Conservation (phyloP, 345 rosid genomes). For the Sisymbrium altissimum region DNA sequence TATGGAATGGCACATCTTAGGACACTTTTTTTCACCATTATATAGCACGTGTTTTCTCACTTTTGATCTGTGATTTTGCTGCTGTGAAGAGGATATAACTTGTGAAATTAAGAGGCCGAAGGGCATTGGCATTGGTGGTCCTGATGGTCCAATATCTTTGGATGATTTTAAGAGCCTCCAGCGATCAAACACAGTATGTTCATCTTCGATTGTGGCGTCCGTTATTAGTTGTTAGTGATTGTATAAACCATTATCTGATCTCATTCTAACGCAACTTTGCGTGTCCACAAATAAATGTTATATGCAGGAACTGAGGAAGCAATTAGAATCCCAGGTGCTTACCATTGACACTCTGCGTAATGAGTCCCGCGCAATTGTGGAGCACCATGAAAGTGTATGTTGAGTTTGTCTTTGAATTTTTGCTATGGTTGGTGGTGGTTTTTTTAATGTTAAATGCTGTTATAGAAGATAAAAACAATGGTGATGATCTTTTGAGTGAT, state of each 20-base stretch:
- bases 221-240: not conserved
- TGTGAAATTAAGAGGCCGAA: conserved; percentile 71
- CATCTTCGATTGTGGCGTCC: not conserved
- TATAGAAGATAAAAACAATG: not conserved
- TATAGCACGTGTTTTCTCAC: conserved; percentile 5
- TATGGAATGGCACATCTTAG: not conserved
- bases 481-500: not conserved
- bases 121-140: conserved; percentile 91
- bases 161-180: conserved; percentile 97
- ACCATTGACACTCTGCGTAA: conserved; percentile 61
- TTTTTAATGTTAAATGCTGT: conserved; percentile 1
- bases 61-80: conserved; percentile 12
- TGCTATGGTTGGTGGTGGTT: not conserved
- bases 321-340: conserved; percentile 77
- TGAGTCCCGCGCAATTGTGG: conserved; percentile 57
- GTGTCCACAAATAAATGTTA: conserved; percentile 5
- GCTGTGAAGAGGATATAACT: conserved; percentile 55
- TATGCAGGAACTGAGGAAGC: conserved; percentile 83
- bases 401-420: conserved; percentile 15
- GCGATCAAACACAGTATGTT: conserved; percentile 73
- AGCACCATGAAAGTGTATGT: conserved; percentile 64
- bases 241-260: not conserved
- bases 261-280: conserved; percentile 9
- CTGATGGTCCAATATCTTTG: conserved; percentile 91
- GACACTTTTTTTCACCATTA: not conserved